Evolutionary conservation across 495 filamentous ascomycete species (phyloP).

Genomic region (Talaromyces nanjingensis): DNA sequence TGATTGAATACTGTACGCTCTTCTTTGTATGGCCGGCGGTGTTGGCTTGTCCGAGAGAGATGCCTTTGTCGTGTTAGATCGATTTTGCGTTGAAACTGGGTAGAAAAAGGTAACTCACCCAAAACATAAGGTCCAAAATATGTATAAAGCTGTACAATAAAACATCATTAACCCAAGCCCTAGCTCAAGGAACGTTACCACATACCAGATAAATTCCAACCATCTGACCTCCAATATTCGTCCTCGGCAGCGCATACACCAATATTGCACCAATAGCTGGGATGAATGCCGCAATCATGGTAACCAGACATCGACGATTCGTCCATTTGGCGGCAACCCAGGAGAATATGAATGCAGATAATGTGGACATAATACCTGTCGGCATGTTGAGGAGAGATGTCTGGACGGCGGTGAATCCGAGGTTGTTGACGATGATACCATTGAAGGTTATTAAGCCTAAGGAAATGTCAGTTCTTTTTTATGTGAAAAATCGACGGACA

Average conservation of each 20-base stretch:
- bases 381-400: conserved; percentile 29
- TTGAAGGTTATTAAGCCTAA: conserved; percentile 27
- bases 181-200: background rate
- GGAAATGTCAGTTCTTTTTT: background rate
- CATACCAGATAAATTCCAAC: conserved; percentile 29
- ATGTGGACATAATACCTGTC: conserved; percentile 22
- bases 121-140: conserved; percentile 33
- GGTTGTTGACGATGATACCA: conserved; percentile 27
- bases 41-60: conserved; percentile 34
- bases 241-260: conserved; percentile 27
- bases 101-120: conserved; percentile 1
- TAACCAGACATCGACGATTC: conserved; percentile 28
- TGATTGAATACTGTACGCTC: conserved; percentile 19
- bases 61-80: conserved; percentile 3
- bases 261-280: conserved; percentile 28
- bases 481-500: no score
- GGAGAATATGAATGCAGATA: conserved; percentile 26
- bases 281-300: conserved; percentile 22
- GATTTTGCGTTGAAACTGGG: background rate
- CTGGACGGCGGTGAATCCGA: conserved; percentile 26
- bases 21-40: conserved; percentile 32
- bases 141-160: conserved; percentile 20
- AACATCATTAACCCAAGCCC: background rate
- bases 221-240: conserved; percentile 27
- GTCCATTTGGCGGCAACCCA: conserved; percentile 27